Percentiles rank a stretch among this genome's conserved stretches.
These are phyloP conservation scores for Nemania sp. DNA, from an alignment of 2,329 filamentous ascomycete species.

Conservation along the genomic window DNA sequence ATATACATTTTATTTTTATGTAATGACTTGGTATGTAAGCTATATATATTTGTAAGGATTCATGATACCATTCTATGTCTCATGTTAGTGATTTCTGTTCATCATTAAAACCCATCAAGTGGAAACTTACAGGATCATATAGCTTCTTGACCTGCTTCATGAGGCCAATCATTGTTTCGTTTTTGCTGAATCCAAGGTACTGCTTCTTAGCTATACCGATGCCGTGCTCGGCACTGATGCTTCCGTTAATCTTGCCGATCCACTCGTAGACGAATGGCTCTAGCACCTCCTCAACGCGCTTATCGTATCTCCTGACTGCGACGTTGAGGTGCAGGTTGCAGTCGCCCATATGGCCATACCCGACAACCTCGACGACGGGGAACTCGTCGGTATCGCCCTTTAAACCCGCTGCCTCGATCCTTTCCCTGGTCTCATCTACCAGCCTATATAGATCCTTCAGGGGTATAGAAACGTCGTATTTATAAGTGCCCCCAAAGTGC, in stretches of 20 bases:
- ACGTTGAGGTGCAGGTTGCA: slow-evolving; percentile 96
- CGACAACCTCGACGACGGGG: slow-evolving; percentile 89
- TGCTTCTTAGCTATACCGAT: slow-evolving; percentile 95
- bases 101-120: slow-evolving; percentile 1
- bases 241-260: slow-evolving; percentile 88
- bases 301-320: slow-evolving; percentile 83
- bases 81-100: slow-evolving; percentile 33
- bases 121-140: slow-evolving; percentile 85
- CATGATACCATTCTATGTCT: slow-evolving; percentile 91
- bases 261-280: slow-evolving; percentile 99
- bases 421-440: slow-evolving; percentile 84
- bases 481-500: slow-evolving; percentile 95
- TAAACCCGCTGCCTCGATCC: slow-evolving; percentile 79
- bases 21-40: slow-evolving; percentile 1
- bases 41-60: slow-evolving; percentile 98
- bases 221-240: slow-evolving; percentile 97
- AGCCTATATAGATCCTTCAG: slow-evolving; percentile 87
- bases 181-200: slow-evolving; percentile 92
- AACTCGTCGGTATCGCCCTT: slow-evolving; percentile 79
- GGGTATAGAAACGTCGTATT: slow-evolving; percentile 97
- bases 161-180: slow-evolving; percentile 84
- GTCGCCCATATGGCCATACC: slow-evolving; percentile 99
- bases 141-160: slow-evolving; percentile 97
- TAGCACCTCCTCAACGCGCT: slow-evolving; percentile 84
- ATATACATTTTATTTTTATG: slow-evolving; percentile 5